Base-by-base conservation (phyloP, 371 early-diverging fungal species). In the Rhizopus microsporus region DNA sequence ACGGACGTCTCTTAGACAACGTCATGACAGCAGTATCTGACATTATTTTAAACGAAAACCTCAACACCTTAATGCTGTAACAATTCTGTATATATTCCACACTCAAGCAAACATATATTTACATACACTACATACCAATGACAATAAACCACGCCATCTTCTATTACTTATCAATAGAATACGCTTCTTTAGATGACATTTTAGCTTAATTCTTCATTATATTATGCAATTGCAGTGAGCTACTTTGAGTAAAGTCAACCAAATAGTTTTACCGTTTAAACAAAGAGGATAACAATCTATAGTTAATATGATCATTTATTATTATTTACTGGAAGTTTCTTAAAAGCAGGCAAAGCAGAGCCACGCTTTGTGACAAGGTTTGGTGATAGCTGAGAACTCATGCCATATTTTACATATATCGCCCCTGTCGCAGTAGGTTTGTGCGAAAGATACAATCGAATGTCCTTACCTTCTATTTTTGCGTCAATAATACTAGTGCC, bases 11-110 rank as follows among this genome's bases (percentile, higher is more conserved):
- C 17, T 57, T 87, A n/a, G 58, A 80, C 33, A 79, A 83, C 55
- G 82, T 87, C 44, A 85, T 85, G 85, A 56, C 59, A 5, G 67
- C 76, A 16, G 82, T 85, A 5, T 83, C 81, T 13, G 82, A 83
- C 50, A 83, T 78, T 43, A 82, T 85, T 29, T 60, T 85, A 7
- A 71, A 74, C 30, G 72, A 78, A 42, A 83, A 82, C 40, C 45
- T 74, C 16, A 59, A 57, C 17, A 59, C 59, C 31, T 42, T 60
- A 29, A 64, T 64, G 56, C 40, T 64, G 30, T 64, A 59, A 35
- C 30, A 23, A 50, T 15, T 31, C 23, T n/a, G n/a, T 17, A 55
- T 23, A 33, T 5, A 45, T 23, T 23, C 23, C 23, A 23, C 23
- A 23, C 23, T 1, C 23, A 23, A 23, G 23, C 23, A 23, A 23